Evolutionary conservation across 2,329 filamentous ascomycete species (phyloP).

Genomic region (Botryotinia convoluta): DNA sequence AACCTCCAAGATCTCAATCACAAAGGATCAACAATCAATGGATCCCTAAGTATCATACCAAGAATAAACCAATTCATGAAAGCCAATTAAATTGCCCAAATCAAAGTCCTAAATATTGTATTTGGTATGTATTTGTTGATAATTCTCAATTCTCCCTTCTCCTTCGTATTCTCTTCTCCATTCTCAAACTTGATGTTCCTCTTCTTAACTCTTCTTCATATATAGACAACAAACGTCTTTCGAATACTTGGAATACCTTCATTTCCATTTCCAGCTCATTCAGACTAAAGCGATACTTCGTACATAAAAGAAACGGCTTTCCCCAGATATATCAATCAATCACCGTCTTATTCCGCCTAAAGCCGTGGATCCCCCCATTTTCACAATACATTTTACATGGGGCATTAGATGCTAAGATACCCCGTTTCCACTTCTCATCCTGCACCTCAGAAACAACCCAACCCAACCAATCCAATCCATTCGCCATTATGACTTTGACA

Average conservation of each 20-base stretch:
- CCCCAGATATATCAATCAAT: slow-evolving; percentile 5
- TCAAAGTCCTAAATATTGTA: not conserved
- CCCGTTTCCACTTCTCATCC: slow-evolving; percentile 7
- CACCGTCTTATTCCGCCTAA: not conserved
- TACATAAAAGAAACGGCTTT: not conserved
- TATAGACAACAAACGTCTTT: not conserved
- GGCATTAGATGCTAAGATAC: not conserved
- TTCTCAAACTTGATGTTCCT: not conserved
- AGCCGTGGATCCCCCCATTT: slow-evolving; percentile 9
- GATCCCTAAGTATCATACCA: not conserved
- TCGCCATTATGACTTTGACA: not conserved
- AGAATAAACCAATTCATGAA: not conserved
- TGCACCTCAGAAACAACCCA: not conserved
- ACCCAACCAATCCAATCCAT: not conserved
- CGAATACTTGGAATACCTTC: not conserved
- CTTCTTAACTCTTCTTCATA: not conserved
- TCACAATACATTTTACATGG: not conserved
- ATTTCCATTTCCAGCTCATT: not conserved
- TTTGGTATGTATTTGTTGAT: not conserved
- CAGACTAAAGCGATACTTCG: not conserved
- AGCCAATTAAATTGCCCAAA: not conserved
- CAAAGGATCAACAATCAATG: not conserved
- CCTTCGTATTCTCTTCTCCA: not conserved
- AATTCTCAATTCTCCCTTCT: not conserved
- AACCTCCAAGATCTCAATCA: not conserved